A percentile compares a stretch with the other conserved stretches of the same genome.
Conservation (phyloP, 2,329 filamentous ascomycete genomes). For the Diplodia intermedia region DNA sequence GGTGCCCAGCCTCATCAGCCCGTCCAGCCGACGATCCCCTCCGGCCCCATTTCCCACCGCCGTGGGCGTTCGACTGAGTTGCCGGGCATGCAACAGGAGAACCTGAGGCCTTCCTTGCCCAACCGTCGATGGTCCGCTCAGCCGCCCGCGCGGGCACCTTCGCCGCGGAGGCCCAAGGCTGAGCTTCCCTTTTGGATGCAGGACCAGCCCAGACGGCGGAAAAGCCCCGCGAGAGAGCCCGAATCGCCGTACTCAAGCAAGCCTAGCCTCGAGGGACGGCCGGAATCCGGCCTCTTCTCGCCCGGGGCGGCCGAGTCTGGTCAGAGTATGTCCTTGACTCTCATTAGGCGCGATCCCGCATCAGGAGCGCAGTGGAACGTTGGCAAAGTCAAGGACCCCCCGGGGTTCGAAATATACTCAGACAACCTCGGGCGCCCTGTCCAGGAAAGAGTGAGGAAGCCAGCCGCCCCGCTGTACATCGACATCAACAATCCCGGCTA, state of each 20-base stretch:
- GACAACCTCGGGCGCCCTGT: constrained; percentile 39
- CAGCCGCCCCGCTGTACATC: constrained; percentile 56
- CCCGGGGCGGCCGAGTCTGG: neutral
- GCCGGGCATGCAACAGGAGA: constrained; percentile 15
- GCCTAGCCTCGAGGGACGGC: neutral
- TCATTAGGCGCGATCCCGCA: constrained; percentile 60
- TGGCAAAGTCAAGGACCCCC: constrained; percentile 55
- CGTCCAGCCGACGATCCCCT: constrained; percentile 14
- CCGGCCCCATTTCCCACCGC: constrained; percentile 16
- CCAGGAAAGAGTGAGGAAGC: constrained; percentile 39
- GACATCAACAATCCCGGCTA: constrained; percentile 68
- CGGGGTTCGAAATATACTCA: constrained; percentile 54
- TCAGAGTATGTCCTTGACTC: constrained; percentile 48
- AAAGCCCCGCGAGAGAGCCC: constrained; percentile 19
- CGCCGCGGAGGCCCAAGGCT: constrained; percentile 14
- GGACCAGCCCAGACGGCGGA: constrained; percentile 13
- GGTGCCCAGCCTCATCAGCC: constrained; percentile 35
- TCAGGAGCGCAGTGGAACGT: constrained; percentile 61
- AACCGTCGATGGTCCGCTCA: constrained; percentile 30
- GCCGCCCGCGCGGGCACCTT: constrained; percentile 3
- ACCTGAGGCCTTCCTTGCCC: constrained; percentile 12
- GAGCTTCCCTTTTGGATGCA: constrained; percentile 28
- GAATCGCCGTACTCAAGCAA: constrained; percentile 3
- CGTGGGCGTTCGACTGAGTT: constrained; percentile 19
- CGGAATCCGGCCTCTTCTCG: constrained; percentile 12